Evolutionary conservation across 768 basidiomycete genomes (phyloP), one percentile per base, ranked within the genome.

Genomic region (Xanthoconium stramineum): DNA sequence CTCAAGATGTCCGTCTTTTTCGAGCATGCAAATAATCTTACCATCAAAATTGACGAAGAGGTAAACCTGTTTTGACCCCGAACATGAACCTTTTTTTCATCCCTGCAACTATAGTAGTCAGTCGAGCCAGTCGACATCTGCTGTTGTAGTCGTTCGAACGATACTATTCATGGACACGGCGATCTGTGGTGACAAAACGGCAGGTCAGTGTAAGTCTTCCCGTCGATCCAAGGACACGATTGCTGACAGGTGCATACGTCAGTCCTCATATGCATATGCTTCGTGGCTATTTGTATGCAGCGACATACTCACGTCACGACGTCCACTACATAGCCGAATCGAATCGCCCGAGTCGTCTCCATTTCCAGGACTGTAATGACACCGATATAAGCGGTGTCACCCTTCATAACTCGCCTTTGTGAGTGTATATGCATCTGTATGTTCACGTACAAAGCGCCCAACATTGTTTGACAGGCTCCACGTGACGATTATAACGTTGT

Each of bases 371-470:
- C 13, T 60, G 57, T 37, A 19, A 53, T 17, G 30, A 60, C 15
- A n/a, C 36, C 11, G 47, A 59, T 14, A 47, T 55, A 20, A 65
- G 57, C 15, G 60, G 55, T 32, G 64, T 66, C 55, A 55, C 52
- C 13, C 57, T 60, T 19, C 0, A 40, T n/a, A 65, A 55, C 37
- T 40, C 52, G 15, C 57, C 55, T 13, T 20, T 45, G 64, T 62
- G 15, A 30, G 57, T 37, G 32, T 28, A 42, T 14, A 19, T 11
- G 6, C 19, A 8, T 20, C 37, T 43, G 5, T 5, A 1, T 13
- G n/a, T 35, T 7, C 19, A 9, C 24, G 24, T 24, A 24, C 33
- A 2, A 35, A 30, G 28, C 6, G 11, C 17, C 39, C 15, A 11
- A n/a, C 28, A 10, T 29, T 29, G 8, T 6, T 32, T 17, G 8